A percentile compares a stretch with the other conserved stretches of the same genome.
These are phyloP conservation scores for Backusella sp. DNA, from an alignment of 192 early-diverging fungal genomes.

Conservation along the genomic window DNA sequence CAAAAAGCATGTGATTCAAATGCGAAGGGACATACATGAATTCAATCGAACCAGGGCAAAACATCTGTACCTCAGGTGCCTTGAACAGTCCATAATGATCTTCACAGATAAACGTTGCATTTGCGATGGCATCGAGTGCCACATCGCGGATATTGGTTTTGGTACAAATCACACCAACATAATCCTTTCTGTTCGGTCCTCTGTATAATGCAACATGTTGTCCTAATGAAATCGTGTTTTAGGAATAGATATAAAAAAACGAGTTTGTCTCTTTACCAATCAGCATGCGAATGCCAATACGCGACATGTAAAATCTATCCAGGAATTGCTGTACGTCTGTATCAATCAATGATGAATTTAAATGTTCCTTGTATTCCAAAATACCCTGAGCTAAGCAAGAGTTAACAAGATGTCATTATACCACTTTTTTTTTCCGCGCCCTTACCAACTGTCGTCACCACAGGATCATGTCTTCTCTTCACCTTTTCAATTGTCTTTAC, in stretches of 20 bases:
- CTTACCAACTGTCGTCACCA: conserved; percentile 78
- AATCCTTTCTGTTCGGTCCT: conserved; percentile 63
- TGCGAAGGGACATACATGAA: conserved; percentile 98
- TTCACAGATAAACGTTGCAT: conserved; percentile 88
- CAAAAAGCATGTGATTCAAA: conserved; percentile 97
- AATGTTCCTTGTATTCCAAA: conserved; percentile 81
- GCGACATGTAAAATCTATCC: conserved; percentile 95
- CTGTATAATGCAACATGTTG: conserved; percentile 75
- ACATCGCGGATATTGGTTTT: conserved; percentile 79
- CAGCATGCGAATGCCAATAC: conserved; percentile 98
- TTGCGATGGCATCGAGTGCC: conserved; percentile 84
- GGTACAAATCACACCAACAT: conserved; percentile 95
- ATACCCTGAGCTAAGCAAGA: conserved; percentile 77
- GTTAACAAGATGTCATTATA: no score
- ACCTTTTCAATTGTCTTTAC: conserved; percentile 88
- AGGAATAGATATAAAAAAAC: no score
- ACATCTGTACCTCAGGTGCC: conserved; percentile 75
- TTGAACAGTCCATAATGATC: conserved; percentile 87
- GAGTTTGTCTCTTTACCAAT: conserved; percentile 61
- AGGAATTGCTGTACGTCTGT: conserved; percentile 86
- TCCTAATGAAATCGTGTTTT: conserved; percentile 33
- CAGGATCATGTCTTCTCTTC: conserved; percentile 91
- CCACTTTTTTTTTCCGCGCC: neutral
- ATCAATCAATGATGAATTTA: conserved; percentile 50
- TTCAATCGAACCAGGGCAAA: conserved; percentile 73